Percentiles rank a stretch among this genome's conserved stretches.
Conservation (phyloP, 163 green algal species). For the Volvox carteri region DNA sequence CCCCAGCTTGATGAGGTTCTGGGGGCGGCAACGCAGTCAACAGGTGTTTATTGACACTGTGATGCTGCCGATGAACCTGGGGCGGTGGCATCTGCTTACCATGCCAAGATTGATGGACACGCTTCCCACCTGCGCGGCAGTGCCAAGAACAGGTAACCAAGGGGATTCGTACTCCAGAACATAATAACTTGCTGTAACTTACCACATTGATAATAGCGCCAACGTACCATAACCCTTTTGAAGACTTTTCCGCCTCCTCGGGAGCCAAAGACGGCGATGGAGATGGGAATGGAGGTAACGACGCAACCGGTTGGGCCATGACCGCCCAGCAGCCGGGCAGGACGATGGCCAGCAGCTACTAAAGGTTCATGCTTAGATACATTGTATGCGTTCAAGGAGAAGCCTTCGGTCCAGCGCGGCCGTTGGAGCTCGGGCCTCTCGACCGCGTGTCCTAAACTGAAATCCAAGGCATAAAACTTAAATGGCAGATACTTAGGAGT, state of each 20-base stretch:
- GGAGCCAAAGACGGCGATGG: background rate
- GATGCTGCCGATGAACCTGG: background rate
- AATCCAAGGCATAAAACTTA: no score
- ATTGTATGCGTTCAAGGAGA: no score
- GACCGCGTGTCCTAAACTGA: no score
- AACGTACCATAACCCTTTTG: conserved; percentile 23
- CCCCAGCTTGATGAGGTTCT: conserved; percentile 90
- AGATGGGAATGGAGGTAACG: conserved; percentile 19
- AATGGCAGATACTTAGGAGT: no score
- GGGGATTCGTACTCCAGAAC: background rate
- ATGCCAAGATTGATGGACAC: conserved; percentile 89
- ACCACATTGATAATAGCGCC: conserved; percentile 57
- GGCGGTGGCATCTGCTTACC: conserved; percentile 61
- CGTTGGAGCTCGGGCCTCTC: no score
- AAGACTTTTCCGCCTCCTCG: background rate
- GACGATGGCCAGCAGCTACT: no score
- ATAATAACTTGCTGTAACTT: background rate
- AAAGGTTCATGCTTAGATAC: no score
- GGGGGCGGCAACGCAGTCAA: conserved; percentile 5
- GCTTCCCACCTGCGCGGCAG: conserved; percentile 73
- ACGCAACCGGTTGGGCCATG: background rate
- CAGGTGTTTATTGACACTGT: background rate
- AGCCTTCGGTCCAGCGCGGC: no score
- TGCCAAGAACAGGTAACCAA: background rate
- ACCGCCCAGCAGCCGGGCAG: no score